Conservation (phyloP, 169 alveolate genomes). For the Eimeria acervulina region DNA sequence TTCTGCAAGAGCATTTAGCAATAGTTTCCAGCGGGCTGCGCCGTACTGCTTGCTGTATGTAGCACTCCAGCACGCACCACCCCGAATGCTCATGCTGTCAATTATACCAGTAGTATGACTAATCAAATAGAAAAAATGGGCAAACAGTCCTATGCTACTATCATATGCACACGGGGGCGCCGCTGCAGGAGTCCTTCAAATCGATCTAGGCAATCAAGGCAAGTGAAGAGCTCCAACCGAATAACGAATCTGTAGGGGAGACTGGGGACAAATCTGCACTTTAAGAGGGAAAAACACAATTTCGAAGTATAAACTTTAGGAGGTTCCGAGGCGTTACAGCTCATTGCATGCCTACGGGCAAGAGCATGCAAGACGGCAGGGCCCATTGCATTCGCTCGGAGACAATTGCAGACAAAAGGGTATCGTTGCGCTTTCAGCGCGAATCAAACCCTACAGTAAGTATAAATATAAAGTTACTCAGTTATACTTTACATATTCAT, state of each 20-base stretch:
- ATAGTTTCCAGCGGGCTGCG: conserved; percentile 5
- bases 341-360: neutral
- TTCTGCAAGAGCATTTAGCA: conserved; percentile 49
- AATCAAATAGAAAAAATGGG: neutral
- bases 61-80: conserved; percentile 62
- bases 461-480: no score
- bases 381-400: neutral
- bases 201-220: neutral
- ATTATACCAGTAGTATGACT: neutral
- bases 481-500: no score
- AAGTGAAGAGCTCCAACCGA: neutral
- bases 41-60: conserved; percentile 76
- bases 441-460: neutral
- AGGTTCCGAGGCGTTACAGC: neutral
- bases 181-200: neutral
- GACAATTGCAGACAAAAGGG: neutral
- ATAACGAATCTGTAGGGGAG: no score
- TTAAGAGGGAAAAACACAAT: neutral
- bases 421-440: neutral
- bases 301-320: neutral
- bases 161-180: neutral
- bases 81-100: conserved; percentile 68
- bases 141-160: neutral
- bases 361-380: neutral
- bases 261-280: neutral